Percentiles rank a stretch among this genome's conserved stretches.
Conservation (phyloP, 441 rosid genomes). For the Isatis lusitanica region DNA sequence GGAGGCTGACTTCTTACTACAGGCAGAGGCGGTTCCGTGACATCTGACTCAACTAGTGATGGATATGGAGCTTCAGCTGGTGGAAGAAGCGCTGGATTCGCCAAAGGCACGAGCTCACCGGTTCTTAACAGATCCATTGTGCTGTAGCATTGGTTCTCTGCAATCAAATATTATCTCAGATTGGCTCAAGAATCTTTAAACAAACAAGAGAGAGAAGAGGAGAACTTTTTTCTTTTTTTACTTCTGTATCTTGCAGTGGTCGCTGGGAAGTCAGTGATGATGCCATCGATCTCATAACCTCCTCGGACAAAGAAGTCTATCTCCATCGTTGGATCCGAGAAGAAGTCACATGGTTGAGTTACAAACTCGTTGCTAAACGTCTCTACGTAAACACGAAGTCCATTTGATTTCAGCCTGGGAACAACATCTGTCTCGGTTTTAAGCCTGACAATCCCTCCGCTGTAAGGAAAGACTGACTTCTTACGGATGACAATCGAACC, state of each 20-base stretch:
- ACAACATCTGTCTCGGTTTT: conserved; percentile 26
- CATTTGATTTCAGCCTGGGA: conserved; percentile 35
- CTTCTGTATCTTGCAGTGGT: conserved; percentile 56
- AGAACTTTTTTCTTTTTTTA: conserved; percentile 24
- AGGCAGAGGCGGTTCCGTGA: conserved; percentile 44
- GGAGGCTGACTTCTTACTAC: conserved; percentile 15
- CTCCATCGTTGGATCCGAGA: conserved; percentile 52
- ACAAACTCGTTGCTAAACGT: conserved; percentile 50
- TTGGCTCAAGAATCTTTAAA: background rate
- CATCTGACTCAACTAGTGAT: conserved; percentile 33
- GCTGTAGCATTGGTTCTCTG: conserved; percentile 45
- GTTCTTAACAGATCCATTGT: conserved; percentile 3
- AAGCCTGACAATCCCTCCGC: background rate
- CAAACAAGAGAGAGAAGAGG: background rate
- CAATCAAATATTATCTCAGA: conserved; percentile 26
- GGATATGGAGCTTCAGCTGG: conserved; percentile 45
- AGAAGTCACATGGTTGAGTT: conserved; percentile 46
- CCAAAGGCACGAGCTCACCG: conserved; percentile 26
- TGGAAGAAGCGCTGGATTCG: background rate
- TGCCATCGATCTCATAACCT: conserved; percentile 36
- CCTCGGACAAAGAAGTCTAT: conserved; percentile 35
- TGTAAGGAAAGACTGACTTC: conserved; percentile 40
- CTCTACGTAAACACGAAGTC: conserved; percentile 47
- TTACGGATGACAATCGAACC: conserved; percentile 42
- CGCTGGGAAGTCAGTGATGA: conserved; percentile 60